Base-by-base conservation (phyloP, 1,284 basidiomycete genomes). In the Cutaneotrichosporon daszewskae region DNA sequence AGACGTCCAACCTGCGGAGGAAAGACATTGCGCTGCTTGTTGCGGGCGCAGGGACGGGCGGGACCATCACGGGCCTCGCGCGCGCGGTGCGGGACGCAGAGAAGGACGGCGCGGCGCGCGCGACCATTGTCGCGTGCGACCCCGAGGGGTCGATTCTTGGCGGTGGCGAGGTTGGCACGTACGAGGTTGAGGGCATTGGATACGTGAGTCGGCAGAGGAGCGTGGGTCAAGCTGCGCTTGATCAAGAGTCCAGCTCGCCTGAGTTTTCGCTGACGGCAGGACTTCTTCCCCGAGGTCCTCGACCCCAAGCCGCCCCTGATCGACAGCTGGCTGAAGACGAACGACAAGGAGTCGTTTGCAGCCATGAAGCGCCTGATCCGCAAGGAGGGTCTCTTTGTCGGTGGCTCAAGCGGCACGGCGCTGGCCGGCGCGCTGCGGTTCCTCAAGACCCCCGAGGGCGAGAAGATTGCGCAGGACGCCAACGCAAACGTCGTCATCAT, bases 11-110 rank as follows among this genome's bases (percentile, higher is more conserved):
- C 36, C 49, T 70, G 5, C 54, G 50, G 4, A 54, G 53, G 19
- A 72, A 71, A 43, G 82, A 83, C 60, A 85, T 96, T 18, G 85
- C 92, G 60, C 83, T 82, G 0, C 74, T 97, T 32, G 71, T 95
- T n/a, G 87, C 84, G 5, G 84, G 89, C 5, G 88, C 91, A 10
- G 94, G 94, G 8, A 98, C 94, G 1, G 94, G 94, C 23, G 94
- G 94, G 9, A 96, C 94, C 0, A 76, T 98, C 51, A 87, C 86
- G 16, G 94, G 94, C 4, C 70, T 92, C 22, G 85, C 88, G 6
- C 77, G 82, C 25, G 87, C 85, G 1, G 75, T 96, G 60, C 86
- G 87, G 72, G 84, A 83, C 41, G 54, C 59, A 13, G 59, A 62
- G 55, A 49, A 52, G 41, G 49, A 43, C 39, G 33, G 34, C 13